A percentile compares a stretch with the other conserved stretches of the same genome.
Evolutionary conservation across 208 protist genomes (phyloP).

Genomic region (Trypanosoma caninum): DNA sequence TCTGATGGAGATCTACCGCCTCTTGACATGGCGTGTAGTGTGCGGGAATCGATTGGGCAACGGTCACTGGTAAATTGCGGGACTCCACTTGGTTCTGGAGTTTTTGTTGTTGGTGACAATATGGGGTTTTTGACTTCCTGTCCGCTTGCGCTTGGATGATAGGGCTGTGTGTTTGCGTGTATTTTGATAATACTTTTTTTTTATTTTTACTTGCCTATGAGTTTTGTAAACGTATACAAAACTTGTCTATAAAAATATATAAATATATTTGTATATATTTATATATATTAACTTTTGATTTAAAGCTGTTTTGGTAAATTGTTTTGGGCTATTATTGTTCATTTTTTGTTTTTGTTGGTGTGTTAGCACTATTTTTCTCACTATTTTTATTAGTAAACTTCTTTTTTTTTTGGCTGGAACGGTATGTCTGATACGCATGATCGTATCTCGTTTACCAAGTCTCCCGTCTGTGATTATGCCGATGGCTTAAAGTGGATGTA

Average conservation of each 20-base stretch:
- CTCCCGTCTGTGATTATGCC: conserved; percentile 35
- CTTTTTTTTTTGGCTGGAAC: too few species aligned
- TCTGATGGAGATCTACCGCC: conserved; percentile 40
- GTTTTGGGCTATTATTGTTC: too few species aligned
- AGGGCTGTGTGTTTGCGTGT: too few species aligned
- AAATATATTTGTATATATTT: too few species aligned
- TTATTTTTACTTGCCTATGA: too few species aligned
- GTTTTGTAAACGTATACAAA: too few species aligned
- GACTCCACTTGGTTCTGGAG: conserved; percentile 2
- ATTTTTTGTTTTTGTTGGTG: conserved; percentile 6
- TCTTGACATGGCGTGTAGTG: conserved; percentile 36
- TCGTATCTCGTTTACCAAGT: neutral
- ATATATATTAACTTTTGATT: too few species aligned
- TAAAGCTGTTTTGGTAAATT: too few species aligned
- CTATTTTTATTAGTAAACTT: neutral
- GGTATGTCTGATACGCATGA: conserved; percentile 1
- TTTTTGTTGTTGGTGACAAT: conserved; percentile 32
- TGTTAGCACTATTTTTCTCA: conserved; percentile 11
- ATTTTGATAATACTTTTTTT: too few species aligned
- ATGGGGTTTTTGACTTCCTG: conserved; percentile 30
- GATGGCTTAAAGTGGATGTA: conserved; percentile 36
- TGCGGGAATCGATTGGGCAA: conserved; percentile 41
- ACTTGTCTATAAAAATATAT: too few species aligned
- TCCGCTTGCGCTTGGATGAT: neutral
- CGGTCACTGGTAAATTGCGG: conserved; percentile 45